Evolutionary conservation across 2,329 filamentous ascomycete genomes (phyloP), one percentile per base, ranked within the genome.

Genomic region (Colletotrichum brevisporum): DNA sequence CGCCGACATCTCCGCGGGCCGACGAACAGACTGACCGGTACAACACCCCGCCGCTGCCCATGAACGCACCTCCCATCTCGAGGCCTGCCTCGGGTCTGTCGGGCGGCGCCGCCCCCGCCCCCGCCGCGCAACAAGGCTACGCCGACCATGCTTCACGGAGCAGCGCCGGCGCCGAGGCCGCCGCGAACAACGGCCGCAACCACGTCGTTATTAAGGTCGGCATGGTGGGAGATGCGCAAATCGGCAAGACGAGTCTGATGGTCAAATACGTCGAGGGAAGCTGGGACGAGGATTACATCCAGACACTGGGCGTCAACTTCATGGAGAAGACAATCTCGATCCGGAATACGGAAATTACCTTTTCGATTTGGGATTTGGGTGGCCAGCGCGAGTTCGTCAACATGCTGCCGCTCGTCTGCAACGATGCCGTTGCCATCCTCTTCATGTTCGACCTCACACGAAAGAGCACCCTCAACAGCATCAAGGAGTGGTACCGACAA

Each of bases 251-350:
- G 18, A 98, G 95, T 73, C 83, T 99, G 78, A 99, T 99, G 96
- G 96, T 99, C 78, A 99, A 99, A 82, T 99, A 99, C 78, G 96
- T 99, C 64, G 96, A 99, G 83, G 96, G 96, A 69, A 98, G 95
- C 82, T 99, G 96, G 94, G 96, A 99, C 81, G 96, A 99, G 83
- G 96, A 99, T 80, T 99, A 99, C 82, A 99, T 99, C 77, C 96
- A 99, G 83, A 99, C 96, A 24, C 85, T 99, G 52, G 96, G 96
- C 74, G 96, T 99, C 82, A 99, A 99, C 82, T 99, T 99, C 83
- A 99, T 99, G 96, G 96, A 99, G 82, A 99, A 99, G 88, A 99
- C 96, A 43, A 99, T 99, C 78, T 97, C 94, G 71, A 99, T 99
- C 81, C 93, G 96, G 71, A 99, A 99, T 83, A 99, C 96, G 16